phyloP scores from a whole-genome alignment of 2,329 filamentous ascomycete genomes.

The Fusarium udum region DNA sequence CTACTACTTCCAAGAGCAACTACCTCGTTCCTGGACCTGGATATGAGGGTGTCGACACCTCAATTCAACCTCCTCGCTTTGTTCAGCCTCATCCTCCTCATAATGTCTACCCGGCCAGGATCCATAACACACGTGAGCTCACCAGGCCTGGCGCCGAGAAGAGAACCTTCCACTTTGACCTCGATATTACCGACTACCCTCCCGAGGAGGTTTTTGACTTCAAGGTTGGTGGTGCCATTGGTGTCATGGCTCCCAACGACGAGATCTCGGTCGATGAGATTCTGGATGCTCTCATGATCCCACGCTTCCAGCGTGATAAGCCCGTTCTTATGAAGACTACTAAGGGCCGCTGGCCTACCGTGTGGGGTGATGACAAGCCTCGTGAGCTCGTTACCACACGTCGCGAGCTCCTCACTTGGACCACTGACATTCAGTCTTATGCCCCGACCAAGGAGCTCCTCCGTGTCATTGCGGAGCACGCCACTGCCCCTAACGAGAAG shows the following conservation, averaged over 20 bases:
- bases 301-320: slow-evolving; percentile 84
- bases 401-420: slow-evolving; percentile 94
- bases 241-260: slow-evolving; percentile 89
- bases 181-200: slow-evolving; percentile 95
- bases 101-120: slow-evolving; percentile 87
- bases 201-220: slow-evolving; percentile 87
- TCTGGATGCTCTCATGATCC: slow-evolving; percentile 82
- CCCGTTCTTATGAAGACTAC: slow-evolving; percentile 81
- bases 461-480: slow-evolving; percentile 85
- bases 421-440: slow-evolving; percentile 90
- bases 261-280: slow-evolving; percentile 80
- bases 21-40: slow-evolving; percentile 46
- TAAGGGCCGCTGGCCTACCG: slow-evolving; percentile 91
- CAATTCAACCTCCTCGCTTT: slow-evolving; percentile 81
- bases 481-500: slow-evolving; percentile 81
- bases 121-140: slow-evolving; percentile 85
- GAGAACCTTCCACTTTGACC: slow-evolving; percentile 95
- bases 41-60: slow-evolving; percentile 61
- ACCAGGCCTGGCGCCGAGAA: slow-evolving; percentile 92
- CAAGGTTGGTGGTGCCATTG: slow-evolving; percentile 95
- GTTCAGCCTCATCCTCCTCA: slow-evolving; percentile 96
- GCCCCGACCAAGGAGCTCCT: slow-evolving; percentile 89
- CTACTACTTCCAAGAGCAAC: slow-evolving; percentile 24
- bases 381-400: slow-evolving; percentile 90
- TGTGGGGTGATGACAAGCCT: slow-evolving; percentile 91